These are phyloP conservation scores for Linnemannia elongata DNA, from an alignment of 192 early-diverging fungal genomes.

Conservation along the genomic window DNA sequence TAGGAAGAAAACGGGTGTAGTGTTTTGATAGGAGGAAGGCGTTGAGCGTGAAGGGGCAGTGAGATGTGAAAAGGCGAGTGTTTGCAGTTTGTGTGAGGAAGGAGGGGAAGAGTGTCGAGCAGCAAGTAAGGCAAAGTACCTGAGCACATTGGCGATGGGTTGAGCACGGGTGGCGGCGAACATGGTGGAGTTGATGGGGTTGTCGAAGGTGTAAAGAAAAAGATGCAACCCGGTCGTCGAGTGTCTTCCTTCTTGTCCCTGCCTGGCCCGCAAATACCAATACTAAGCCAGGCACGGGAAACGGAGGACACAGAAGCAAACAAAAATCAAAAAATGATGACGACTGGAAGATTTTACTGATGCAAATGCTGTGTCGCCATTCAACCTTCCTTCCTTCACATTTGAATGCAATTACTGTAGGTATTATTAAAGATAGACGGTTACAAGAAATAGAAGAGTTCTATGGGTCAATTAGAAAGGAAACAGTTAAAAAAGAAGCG, in stretches of 20 bases:
- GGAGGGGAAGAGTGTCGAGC: background rate
- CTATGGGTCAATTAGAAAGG: no score
- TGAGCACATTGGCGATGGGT: slow-evolving; percentile 51
- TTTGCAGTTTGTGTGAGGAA: background rate
- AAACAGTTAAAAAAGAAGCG: no score
- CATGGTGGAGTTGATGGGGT: slow-evolving; percentile 26
- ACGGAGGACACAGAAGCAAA: background rate
- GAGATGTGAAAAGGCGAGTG: background rate
- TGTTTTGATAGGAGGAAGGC: background rate
- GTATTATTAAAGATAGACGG: no score
- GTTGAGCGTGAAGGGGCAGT: background rate
- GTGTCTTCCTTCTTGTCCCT: background rate
- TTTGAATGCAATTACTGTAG: no score
- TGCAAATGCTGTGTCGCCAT: no score
- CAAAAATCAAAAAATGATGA: background rate
- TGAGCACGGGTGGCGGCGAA: slow-evolving; percentile 53
- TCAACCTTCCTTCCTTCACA: background rate
- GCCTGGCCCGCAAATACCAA: background rate
- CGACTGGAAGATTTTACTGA: no score
- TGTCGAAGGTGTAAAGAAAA: slow-evolving; percentile 32
- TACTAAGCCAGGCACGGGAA: background rate
- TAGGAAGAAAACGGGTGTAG: slow-evolving; percentile 6
- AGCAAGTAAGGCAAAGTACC: slow-evolving; percentile 22
- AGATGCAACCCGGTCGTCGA: slow-evolving; percentile 7
- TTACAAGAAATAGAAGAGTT: no score